A percentile compares a stretch with the other conserved stretches of the same genome.
Conservation (phyloP, 2,329 filamentous ascomycete genomes). For the Exutisphaerella laricina region DNA sequence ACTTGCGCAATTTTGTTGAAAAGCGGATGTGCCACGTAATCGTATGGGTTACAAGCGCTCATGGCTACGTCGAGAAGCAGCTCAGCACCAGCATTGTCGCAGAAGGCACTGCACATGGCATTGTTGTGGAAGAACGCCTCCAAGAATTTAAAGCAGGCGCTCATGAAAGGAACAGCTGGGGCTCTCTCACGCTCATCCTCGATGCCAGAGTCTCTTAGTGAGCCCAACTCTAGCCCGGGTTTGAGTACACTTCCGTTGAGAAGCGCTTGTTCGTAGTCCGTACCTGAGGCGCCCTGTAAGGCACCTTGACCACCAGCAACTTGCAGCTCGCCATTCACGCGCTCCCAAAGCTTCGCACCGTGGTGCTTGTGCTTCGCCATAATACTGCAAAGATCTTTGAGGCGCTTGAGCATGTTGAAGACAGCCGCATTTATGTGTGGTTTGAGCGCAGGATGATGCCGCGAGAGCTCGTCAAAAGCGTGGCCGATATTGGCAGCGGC, state of each 20-base stretch:
- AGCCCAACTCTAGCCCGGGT: conserved; percentile 1
- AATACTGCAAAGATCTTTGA: conserved; percentile 65
- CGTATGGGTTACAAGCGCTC: conserved; percentile 70
- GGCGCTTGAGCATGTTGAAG: conserved; percentile 78
- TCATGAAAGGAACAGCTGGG: conserved; percentile 54
- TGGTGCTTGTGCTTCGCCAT: conserved; percentile 65
- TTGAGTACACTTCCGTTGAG: conserved; percentile 4
- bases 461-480: conserved; percentile 87
- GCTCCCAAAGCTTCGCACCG: conserved; percentile 68
- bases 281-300: conserved; percentile 7
- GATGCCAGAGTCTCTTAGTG: conserved; percentile 34
- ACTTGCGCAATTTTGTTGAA: conserved; percentile 68
- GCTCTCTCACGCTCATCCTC: conserved; percentile 35
- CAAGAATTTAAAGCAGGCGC: conserved; percentile 71
- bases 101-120: conserved; percentile 65
- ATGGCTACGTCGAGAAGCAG: conserved; percentile 77
- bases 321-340: conserved; percentile 37
- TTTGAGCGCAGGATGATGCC: conserved; percentile 84
- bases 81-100: conserved; percentile 75
- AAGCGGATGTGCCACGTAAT: conserved; percentile 62
- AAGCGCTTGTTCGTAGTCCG: conserved; percentile 9
- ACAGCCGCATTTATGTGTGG: conserved; percentile 77
- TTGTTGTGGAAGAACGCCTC: conserved; percentile 69
- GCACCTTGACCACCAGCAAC: conserved; percentile 39
- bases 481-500: conserved; percentile 70